Base-by-base conservation (phyloP, 2,329 filamentous ascomycete genomes). In the Lasiodiplodia sp. region DNA sequence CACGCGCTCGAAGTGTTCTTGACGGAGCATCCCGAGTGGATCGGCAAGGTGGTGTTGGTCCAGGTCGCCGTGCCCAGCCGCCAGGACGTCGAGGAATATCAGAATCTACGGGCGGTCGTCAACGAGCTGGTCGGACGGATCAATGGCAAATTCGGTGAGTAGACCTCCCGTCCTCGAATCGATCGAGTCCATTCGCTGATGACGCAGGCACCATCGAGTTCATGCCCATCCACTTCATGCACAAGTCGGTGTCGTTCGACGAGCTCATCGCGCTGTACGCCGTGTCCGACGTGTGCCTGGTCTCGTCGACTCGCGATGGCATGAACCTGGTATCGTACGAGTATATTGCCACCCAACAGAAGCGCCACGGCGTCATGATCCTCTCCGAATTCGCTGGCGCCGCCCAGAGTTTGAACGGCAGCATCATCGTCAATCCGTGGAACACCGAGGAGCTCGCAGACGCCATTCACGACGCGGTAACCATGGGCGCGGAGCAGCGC, bases 311-410 rank as follows among this genome's bases (percentile, higher is more conserved):
- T n/a, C 91, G 96, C 62, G 96, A 99, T 78, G 96, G 96, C 76
- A 99, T 99, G 96, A 99, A 99, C 80, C 86, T 99, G 37, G 96
- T 98, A 38, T 96, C 94, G 0, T 98, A 97, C 82, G 95, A 99
- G 81, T 99, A 98, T 83, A 97, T 99, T 72, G 95, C 95, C 28
- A 93, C 92, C 3, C 95, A 99, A 78, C 88, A 92, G 74, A 90
- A 96, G 77, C 91, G 93, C 64, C 93, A 98, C 77, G 96, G 96
- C 69, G 91, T 93, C 70, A 91, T 99, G 88, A 94, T 99, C 68
- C 88, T 99, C 38, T 97, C 94, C 58, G 96, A 99, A 79, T 98
- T 99, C 77, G 94, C 96, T 0, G 96, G 96, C 53, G 96, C 96
- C 8, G 95, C 96, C 0, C 96, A 98, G 81, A 96, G 92, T 71